Evolutionary conservation across 495 filamentous ascomycete genomes (phyloP).

Genomic region (Xylona heveae): DNA sequence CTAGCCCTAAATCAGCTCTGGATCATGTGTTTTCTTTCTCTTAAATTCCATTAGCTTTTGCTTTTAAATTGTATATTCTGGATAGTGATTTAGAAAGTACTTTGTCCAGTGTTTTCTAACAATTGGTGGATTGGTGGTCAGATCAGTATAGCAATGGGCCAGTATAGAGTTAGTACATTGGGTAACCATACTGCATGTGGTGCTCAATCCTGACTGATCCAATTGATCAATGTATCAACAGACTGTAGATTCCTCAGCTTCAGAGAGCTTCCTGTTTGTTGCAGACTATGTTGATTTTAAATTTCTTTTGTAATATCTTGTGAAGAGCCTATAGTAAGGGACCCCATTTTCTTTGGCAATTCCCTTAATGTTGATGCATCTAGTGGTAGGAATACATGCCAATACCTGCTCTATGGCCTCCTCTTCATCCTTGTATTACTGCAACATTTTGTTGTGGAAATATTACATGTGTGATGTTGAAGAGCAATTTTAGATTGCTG

Average conservation of each 20-base stretch:
- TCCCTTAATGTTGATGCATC: too few species aligned
- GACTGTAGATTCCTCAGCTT: conserved; percentile 5
- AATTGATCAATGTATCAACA: conserved; percentile 6
- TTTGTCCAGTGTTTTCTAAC: conserved; percentile 5
- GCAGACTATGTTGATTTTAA: background rate
- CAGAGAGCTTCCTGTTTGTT: conserved; percentile 3
- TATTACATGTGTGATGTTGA: too few species aligned
- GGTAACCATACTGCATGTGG: conserved; percentile 3
- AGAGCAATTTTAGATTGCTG: too few species aligned
- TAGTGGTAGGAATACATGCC: too few species aligned
- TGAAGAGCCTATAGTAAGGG: too few species aligned
- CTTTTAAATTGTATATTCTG: conserved; percentile 7
- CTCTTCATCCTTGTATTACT: too few species aligned
- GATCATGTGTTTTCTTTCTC: conserved; percentile 4
- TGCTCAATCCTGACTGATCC: conserved; percentile 4
- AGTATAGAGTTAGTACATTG: conserved; percentile 8
- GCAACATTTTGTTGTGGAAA: too few species aligned
- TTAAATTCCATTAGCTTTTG: conserved; percentile 6
- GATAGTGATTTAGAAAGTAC: conserved; percentile 8
- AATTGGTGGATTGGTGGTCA: background rate
- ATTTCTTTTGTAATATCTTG: too few species aligned
- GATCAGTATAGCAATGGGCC: background rate
- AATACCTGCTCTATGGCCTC: too few species aligned
- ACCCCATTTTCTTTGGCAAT: too few species aligned
- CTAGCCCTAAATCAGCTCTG: conserved; percentile 5